Evolutionary conservation across 192 early-diverging fungal genomes (phyloP), one percentile per base, ranked within the genome.

Genomic region (Entrophospora sp.): DNA sequence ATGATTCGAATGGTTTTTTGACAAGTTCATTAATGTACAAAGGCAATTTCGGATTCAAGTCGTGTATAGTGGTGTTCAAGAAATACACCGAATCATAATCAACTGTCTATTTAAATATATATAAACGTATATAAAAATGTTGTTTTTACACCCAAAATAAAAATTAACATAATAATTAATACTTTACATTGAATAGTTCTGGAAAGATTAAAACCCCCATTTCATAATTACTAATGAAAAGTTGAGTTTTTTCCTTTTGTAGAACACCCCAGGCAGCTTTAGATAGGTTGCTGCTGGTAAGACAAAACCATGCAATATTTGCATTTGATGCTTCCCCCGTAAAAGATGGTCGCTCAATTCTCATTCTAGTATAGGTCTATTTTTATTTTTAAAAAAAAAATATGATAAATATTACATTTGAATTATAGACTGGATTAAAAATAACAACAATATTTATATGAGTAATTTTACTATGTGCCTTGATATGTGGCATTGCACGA

Each of bases 191-290:
- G 61, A 76, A 87, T 16, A 83, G 61, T 16, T 68, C 70, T 2
- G 85, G 83, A 52, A 68, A 75, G 20, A 86, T 48, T 4, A 89
- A 69, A 1, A 89, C 83, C 0, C 87, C 87, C 0, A 89, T 66
- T 43, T 89, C 87, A 69, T 81, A 89, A 45, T 82, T 86, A 14
- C 84, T 70, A 20, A 89, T 79, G 31, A 73, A 69, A n/a, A 87
- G 66, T 46, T 82, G 76, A 4, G 61, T 70, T 22, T 69, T 73
- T 18, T 83, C 78, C 56, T 75, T 73, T 48, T 85, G 71, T 20
- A 85, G 58, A 18, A 66, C 62, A 3, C 87, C 87, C 85, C 85
- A 89, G 2, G 87, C 87, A n/a, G 87, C 85, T 64, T 82, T 79
- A 8, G 77, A 80, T 24, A 89, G 73, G 53, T 89, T 89, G 12